Base-by-base conservation (phyloP, 23 red algal species). In the Pyropia haitanensis region DNA sequence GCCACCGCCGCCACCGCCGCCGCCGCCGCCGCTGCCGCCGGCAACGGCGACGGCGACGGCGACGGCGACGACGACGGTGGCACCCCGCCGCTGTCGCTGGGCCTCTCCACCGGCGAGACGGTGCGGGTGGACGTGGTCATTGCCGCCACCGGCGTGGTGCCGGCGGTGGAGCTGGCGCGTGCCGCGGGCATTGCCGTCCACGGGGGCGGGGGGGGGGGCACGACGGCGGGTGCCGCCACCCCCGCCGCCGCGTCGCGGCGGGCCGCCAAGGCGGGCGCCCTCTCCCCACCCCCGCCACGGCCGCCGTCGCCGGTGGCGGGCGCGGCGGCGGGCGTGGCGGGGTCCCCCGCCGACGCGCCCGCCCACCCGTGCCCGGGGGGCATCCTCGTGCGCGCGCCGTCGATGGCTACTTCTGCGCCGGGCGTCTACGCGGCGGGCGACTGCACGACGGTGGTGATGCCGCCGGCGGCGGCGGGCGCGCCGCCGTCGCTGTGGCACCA, bases 401-500 rank as follows among this genome's bases (percentile, higher is more conserved):
- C 19, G 3, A 78, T 96, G 78, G 34, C 29, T 27, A 88, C 71
- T 16, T 68, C 54, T 16, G 68, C 77, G 15, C 49, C 49, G 22
- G 18, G 65, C 51, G 65, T 96, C 0, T 96, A 84, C 69, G 91
- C 83, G 13, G 91, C 91, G 49, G 91, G 91, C 25, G 91, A 96
- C 58, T 96, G 91, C 67, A 61, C 76, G 30, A 64, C 58, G 26
- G 73, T 96, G 14, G 33, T 44, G 54, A 48, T 7, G 28, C 20
- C 20, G 7, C 21, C 62, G 14, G 52, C 33, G n/a, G 65, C 27
- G 9, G 65, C 68, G 19, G 73, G 83, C 56, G 64, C 21, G 17
- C 18, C 27, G 27, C 24, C 77, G 19, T 12, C 60, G 5, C 29
- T 46, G 15, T 96, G 91, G 91, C 80, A 89, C 50, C 91, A 96